Percentiles rank a stretch among this genome's conserved stretches.
Conservation (phyloP, 139 green algal species). For the Auxenochlorella protothecoides region DNA sequence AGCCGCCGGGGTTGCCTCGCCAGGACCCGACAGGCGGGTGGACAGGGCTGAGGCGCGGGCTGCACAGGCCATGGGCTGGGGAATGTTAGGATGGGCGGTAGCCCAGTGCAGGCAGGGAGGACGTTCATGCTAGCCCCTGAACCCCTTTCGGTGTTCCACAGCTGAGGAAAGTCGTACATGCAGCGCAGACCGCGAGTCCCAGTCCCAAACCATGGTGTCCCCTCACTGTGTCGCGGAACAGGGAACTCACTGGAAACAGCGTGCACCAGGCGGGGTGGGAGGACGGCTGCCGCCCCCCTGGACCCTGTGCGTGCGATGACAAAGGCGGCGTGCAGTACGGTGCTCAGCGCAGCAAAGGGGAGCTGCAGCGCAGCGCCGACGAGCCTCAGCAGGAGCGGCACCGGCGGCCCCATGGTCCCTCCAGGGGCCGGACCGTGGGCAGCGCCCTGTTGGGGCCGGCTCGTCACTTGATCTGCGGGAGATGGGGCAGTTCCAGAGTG, state of each 20-base stretch:
- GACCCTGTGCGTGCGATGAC: conserved; percentile 34
- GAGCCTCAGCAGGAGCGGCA: neutral
- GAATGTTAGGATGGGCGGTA: neutral
- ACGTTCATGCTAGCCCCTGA: neutral
- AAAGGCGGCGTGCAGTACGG: conserved; percentile 17
- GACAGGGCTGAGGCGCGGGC: neutral
- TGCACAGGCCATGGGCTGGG: neutral
- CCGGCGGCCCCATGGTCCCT: neutral
- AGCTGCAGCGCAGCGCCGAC: conserved; percentile 7
- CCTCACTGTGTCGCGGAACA: neutral
- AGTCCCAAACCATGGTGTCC: neutral
- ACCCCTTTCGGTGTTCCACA: too few relatives aligned
- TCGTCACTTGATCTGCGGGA: neutral
- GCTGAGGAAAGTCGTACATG: too few relatives aligned
- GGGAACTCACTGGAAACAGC: too few relatives aligned
- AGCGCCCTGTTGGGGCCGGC: neutral
- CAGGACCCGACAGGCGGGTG: neutral
- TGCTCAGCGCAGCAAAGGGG: conserved; percentile 13
- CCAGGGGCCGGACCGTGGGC: neutral
- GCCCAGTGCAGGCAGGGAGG: neutral
- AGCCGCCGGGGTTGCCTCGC: neutral
- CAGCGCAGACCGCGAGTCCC: neutral
- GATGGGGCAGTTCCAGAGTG: neutral
- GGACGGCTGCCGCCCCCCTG: neutral
- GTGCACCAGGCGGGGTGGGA: too few relatives aligned